Evolutionary conservation across 352 stramenopile species (phyloP).

Genomic region (Phytopythium delawarense): DNA sequence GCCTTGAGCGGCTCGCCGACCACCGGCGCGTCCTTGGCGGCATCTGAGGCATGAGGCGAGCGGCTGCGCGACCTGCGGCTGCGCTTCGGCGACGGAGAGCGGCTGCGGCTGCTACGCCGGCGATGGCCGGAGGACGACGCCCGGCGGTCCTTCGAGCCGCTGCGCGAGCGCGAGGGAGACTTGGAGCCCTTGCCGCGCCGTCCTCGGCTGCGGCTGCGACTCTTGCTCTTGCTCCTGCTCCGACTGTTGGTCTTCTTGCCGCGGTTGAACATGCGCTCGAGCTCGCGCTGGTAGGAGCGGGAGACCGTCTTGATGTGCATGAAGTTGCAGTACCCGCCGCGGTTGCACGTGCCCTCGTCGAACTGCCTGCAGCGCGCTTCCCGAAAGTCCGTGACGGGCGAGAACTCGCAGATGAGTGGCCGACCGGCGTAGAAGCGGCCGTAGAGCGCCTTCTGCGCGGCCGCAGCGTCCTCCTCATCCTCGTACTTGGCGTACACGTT

Average conservation of each 20-base stretch:
- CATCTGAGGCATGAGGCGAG: constrained; percentile 16
- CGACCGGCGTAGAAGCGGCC: constrained; percentile 97
- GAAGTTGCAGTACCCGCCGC: constrained; percentile 99
- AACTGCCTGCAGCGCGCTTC: constrained; percentile 98
- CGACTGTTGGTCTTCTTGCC: constrained; percentile 41
- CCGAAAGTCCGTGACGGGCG: constrained; percentile 97
- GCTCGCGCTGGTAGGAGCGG: constrained; percentile 76
- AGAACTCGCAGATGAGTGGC: constrained; percentile 97
- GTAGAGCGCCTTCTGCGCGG: constrained; percentile 95
- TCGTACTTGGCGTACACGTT: constrained; percentile 99
- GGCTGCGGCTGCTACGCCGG: constrained; percentile 39
- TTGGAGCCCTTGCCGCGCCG: constrained; percentile 30
- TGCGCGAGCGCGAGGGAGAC: constrained; percentile 42
- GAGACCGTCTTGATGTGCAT: constrained; percentile 97
- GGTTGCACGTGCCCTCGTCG: constrained; percentile 96
- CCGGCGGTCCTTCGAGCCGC: constrained; percentile 34
- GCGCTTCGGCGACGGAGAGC: constrained; percentile 39
- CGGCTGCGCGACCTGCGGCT: constrained; percentile 52
- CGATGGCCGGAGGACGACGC: constrained; percentile 21
- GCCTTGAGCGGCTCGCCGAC: neutral
- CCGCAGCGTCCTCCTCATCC: constrained; percentile 97
- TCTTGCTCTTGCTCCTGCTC: constrained; percentile 45
- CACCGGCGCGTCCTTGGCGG: neutral
- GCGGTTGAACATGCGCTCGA: constrained; percentile 86
- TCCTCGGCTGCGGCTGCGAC: constrained; percentile 36